phyloP scores from a whole-genome alignment of 2,329 filamentous ascomycete species.

The Cryoendolithus antarcticus region DNA sequence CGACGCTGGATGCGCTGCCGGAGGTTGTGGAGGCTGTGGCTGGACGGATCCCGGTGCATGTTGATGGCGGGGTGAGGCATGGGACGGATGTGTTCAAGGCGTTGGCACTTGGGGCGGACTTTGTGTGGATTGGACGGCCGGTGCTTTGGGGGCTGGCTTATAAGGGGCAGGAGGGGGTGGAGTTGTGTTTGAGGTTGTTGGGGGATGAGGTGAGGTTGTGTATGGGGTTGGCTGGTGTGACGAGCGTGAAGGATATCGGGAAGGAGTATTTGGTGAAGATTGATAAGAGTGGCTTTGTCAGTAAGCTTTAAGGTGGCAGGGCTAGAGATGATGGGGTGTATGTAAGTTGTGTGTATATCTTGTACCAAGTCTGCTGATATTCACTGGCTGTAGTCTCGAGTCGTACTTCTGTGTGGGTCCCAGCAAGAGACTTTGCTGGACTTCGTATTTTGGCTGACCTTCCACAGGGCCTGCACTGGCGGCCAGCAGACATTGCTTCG shows the following conservation, averaged over 20 bases:
- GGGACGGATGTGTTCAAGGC: conserved; percentile 46
- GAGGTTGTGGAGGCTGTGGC: conserved; percentile 21
- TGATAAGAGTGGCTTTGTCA: conserved; percentile 18
- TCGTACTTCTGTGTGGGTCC: too few species aligned
- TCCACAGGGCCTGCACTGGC: too few species aligned
- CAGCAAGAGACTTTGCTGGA: too few species aligned
- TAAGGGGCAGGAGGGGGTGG: conserved; percentile 25
- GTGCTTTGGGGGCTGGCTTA: conserved; percentile 37
- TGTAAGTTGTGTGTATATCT: too few species aligned
- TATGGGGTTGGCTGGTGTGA: conserved; percentile 29
- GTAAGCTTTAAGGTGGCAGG: conserved; percentile 12
- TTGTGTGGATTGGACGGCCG: conserved; percentile 33
- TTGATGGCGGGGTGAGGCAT: conserved; percentile 44
- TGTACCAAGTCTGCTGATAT: too few species aligned
- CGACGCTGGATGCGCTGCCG: conserved; percentile 37
- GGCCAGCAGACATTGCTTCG: too few species aligned
- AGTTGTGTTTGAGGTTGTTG: conserved; percentile 33
- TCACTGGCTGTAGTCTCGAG: too few species aligned
- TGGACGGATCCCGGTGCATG: conserved; percentile 41
- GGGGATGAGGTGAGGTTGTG: conserved; percentile 26
- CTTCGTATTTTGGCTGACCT: too few species aligned
- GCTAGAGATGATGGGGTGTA: background rate
- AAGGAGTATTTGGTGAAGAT: conserved; percentile 30
- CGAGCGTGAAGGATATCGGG: conserved; percentile 25
- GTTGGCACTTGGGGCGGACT: conserved; percentile 34